These are phyloP conservation scores for Kwoniella europaea DNA, from an alignment of 768 basidiomycete genomes.

Conservation along the genomic window DNA sequence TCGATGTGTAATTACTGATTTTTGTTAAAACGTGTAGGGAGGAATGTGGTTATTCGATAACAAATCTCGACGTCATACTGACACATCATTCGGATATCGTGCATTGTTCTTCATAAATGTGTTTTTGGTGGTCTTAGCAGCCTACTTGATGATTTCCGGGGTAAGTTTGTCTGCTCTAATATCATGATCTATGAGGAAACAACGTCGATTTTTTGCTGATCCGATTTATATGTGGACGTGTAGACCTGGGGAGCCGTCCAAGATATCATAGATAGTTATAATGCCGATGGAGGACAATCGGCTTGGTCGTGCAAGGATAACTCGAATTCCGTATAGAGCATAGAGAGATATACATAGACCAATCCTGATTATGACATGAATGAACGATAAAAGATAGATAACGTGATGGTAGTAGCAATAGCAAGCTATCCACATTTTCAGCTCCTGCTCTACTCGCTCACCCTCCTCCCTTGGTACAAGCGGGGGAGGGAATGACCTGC, in stretches of 20 bases:
- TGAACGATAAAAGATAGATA: too few species aligned
- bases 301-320: slow-evolving; percentile 25
- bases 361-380: too few species aligned
- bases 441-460: too few species aligned
- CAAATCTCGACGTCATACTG: slow-evolving; percentile 23
- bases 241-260: slow-evolving; percentile 24
- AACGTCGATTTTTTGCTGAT: too few species aligned
- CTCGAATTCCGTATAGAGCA: slow-evolving; percentile 15
- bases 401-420: not conserved
- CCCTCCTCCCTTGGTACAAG: too few species aligned
- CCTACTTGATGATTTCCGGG: slow-evolving; percentile 20
- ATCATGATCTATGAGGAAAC: too few species aligned
- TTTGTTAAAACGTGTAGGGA: slow-evolving; percentile 17
- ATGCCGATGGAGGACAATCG: slow-evolving; percentile 8
- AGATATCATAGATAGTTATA: slow-evolving; percentile 18
- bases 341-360: not conserved
- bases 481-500: too few species aligned
- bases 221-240: not conserved
- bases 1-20: not conserved
- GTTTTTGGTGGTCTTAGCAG: slow-evolving; percentile 16
- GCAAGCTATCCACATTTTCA: not conserved
- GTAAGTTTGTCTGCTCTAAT: slow-evolving; percentile 2
- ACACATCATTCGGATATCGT: slow-evolving; percentile 37
- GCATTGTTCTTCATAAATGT: slow-evolving; percentile 19
- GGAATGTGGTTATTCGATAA: slow-evolving; percentile 50